These are phyloP conservation scores for Cerrena zonata DNA, from an alignment of 1,284 basidiomycete genomes.

Conservation along the genomic window DNA sequence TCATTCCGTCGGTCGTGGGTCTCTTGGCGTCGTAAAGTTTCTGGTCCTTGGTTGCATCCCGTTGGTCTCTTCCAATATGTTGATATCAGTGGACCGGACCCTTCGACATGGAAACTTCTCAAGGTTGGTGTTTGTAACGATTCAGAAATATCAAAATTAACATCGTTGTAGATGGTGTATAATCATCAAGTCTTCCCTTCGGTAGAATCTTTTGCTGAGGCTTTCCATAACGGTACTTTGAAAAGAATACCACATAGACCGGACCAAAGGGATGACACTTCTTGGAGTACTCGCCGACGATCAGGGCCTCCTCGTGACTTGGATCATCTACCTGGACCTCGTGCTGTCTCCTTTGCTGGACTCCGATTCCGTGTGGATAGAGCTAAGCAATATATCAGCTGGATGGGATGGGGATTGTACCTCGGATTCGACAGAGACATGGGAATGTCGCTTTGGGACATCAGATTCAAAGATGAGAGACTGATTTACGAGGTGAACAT, in stretches of 20 bases:
- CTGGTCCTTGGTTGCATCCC: slow-evolving; percentile 49
- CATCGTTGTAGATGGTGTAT: slow-evolving; percentile 42
- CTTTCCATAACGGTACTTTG: slow-evolving; percentile 50
- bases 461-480: slow-evolving; percentile 54
- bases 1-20: slow-evolving; percentile 52
- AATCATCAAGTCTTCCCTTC: slow-evolving; percentile 51
- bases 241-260: slow-evolving; percentile 33
- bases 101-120: slow-evolving; percentile 43
- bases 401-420: slow-evolving; percentile 63
- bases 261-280: slow-evolving; percentile 25
- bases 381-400: slow-evolving; percentile 49
- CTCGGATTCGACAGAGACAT: slow-evolving; percentile 62
- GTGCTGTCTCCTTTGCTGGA: slow-evolving; percentile 53
- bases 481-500: slow-evolving; percentile 55
- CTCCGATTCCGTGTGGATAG: slow-evolving; percentile 52
- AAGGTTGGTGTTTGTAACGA: slow-evolving; percentile 31
- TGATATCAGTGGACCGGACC: slow-evolving; percentile 53
- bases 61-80: slow-evolving; percentile 54
- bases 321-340: slow-evolving; percentile 58
- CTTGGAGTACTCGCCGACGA: slow-evolving; percentile 47
- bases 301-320: slow-evolving; percentile 40
- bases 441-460: slow-evolving; percentile 63
- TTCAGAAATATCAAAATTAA: neutral
- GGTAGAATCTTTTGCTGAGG: slow-evolving; percentile 43
- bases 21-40: slow-evolving; percentile 41